Conservation (phyloP, 2,329 filamentous ascomycete genomes). For the Sordariomycetes sp. region DNA sequence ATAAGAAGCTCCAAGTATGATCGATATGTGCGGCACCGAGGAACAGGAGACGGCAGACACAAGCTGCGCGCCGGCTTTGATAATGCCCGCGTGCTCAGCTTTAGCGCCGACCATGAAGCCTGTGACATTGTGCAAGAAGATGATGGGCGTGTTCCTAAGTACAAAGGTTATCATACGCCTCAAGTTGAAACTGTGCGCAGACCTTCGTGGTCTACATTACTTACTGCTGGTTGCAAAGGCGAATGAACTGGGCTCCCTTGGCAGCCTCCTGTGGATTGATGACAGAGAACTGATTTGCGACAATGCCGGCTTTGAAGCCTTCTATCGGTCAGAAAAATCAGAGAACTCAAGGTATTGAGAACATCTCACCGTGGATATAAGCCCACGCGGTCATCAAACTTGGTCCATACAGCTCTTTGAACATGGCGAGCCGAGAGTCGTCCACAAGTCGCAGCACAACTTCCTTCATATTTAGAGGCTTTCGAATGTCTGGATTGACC, state of each 20-base stretch:
- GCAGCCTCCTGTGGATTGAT: conserved; percentile 28
- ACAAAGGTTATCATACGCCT: too few relatives aligned
- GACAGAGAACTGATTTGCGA: conserved; percentile 29
- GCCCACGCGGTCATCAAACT: conserved; percentile 27
- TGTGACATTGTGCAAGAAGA: conserved; percentile 37
- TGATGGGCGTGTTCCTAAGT: conserved; percentile 27
- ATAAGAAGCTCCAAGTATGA: conserved; percentile 33
- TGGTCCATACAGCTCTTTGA: conserved; percentile 29
- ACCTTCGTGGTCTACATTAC: too few relatives aligned
- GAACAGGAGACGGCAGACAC: conserved; percentile 33
- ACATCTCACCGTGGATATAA: too few relatives aligned
- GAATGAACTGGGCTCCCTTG: conserved; percentile 32
- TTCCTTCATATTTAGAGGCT: conserved; percentile 19
- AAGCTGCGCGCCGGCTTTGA: conserved; percentile 32
- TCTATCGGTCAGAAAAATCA: too few relatives aligned
- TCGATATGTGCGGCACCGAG: conserved; percentile 31
- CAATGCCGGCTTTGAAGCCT: conserved; percentile 24
- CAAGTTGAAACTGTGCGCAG: too few relatives aligned
- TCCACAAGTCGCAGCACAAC: conserved; percentile 30
- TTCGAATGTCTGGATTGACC: conserved; percentile 24
- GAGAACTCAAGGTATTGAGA: too few relatives aligned
- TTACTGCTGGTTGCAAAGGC: conserved; percentile 32
- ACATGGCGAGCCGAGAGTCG: conserved; percentile 24
- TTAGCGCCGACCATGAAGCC: conserved; percentile 38
- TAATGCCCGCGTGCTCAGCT: conserved; percentile 31